Evolutionary conservation across 768 basidiomycete species (phyloP).

Genomic region (Naganishia vishniacii): DNA sequence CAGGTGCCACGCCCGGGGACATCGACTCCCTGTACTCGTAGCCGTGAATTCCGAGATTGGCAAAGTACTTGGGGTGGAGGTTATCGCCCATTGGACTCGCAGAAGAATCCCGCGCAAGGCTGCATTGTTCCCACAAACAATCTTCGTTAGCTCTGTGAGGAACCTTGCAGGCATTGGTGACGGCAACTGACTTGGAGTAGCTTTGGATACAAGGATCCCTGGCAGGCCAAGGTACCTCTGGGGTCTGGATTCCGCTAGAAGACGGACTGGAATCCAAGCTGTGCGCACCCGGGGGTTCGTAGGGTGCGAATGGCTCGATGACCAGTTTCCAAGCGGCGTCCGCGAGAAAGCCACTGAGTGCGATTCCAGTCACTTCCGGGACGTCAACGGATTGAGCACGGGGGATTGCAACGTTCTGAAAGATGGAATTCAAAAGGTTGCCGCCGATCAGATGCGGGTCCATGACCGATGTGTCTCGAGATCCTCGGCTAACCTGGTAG

Average conservation of each 20-base stretch:
- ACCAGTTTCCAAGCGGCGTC: constrained; percentile 23
- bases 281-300: not conserved
- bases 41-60: constrained; percentile 19
- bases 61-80: constrained; percentile 18
- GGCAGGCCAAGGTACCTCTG: constrained; percentile 11
- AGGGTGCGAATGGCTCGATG: constrained; percentile 22
- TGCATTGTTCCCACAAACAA: constrained; percentile 12
- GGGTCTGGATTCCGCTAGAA: constrained; percentile 1
- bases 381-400: not conserved
- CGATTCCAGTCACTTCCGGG: constrained; percentile 22
- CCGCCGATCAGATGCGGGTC: constrained; percentile 12
- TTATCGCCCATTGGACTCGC: constrained; percentile 15
- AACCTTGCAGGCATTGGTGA: not conserved
- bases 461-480: constrained; percentile 1
- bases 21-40: constrained; percentile 14
- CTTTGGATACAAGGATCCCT: not conserved
- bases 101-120: not conserved
- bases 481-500: constrained; percentile 15
- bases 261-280: constrained; percentile 7
- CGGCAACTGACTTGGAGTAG: not conserved
- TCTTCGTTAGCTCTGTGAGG: not conserved
- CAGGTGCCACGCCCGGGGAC: constrained; percentile 6
- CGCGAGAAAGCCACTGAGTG: constrained; percentile 24
- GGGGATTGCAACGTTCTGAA: constrained; percentile 4
- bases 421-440: constrained; percentile 10